Conservation (phyloP, 2,329 filamentous ascomycete species). For the Aspergillus pseudonomiae region DNA sequence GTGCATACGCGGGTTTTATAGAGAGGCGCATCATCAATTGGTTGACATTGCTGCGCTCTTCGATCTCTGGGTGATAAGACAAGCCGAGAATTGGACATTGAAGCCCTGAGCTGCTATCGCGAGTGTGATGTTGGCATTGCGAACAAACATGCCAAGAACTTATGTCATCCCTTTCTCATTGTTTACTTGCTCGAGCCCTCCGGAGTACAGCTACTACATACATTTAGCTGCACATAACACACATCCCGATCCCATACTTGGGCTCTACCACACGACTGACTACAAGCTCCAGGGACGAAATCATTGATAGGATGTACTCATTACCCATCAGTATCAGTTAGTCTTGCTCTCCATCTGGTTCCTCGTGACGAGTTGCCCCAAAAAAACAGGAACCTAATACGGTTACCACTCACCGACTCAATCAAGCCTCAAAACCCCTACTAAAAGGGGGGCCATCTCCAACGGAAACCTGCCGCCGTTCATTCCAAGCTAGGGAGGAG, state of each 20-base stretch:
- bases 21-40: not conserved
- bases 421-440: not conserved
- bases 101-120: not conserved
- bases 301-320: not conserved
- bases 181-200: not conserved
- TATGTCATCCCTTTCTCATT: not conserved
- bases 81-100: not conserved
- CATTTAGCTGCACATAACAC: not conserved
- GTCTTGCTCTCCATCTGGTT: not conserved
- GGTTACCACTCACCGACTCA: conserved; percentile 1
- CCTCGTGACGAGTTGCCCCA: not conserved
- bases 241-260: not conserved
- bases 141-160: conserved; percentile 4
- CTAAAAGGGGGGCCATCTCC: not conserved
- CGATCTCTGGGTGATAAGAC: not conserved
- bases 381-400: not conserved
- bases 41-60: not conserved
- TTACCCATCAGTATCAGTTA: not conserved
- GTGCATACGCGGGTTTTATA: not conserved
- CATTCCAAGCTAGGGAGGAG: conserved; percentile 1
- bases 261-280: not conserved
- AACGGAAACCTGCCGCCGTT: not conserved
- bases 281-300: not conserved
- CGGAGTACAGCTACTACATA: not conserved
- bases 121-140: not conserved